These are phyloP conservation scores for Lepidium sativum DNA, from an alignment of 345 rosid genomes.

Conservation along the genomic window DNA sequence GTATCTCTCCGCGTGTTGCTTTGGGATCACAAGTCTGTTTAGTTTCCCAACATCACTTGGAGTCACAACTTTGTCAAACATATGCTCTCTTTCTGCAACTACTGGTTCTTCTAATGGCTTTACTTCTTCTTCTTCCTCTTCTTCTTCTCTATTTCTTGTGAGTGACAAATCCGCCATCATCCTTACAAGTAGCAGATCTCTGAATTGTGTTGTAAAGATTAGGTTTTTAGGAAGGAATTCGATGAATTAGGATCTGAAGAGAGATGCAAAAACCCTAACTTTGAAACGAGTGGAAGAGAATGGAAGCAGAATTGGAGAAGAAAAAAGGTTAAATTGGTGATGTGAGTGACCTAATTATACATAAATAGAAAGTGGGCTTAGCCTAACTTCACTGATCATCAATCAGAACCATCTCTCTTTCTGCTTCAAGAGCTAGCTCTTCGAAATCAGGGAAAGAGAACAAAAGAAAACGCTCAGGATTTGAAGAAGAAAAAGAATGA, in stretches of 20 bases:
- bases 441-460: background rate
- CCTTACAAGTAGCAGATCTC: constrained; percentile 18
- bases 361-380: constrained; percentile 21
- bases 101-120: constrained; percentile 6
- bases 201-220: background rate
- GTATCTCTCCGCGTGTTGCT: constrained; percentile 75
- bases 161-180: constrained; percentile 45
- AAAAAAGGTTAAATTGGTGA: constrained; percentile 10
- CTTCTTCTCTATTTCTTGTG: constrained; percentile 26
- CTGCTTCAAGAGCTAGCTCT: constrained; percentile 8
- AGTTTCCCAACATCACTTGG: constrained; percentile 84
- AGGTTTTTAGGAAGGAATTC: background rate
- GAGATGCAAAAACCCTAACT: constrained; percentile 21
- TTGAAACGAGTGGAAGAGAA: constrained; percentile 5
- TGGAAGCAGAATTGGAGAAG: background rate
- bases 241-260: background rate
- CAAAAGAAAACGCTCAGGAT: background rate
- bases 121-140: constrained; percentile 12
- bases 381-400: constrained; percentile 27
- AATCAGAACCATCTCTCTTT: background rate
- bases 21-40: constrained; percentile 72
- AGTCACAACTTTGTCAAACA: constrained; percentile 81
- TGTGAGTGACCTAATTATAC: constrained; percentile 32
- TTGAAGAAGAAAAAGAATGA: constrained; percentile 5
- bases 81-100: constrained; percentile 47